Evolutionary conservation across 2,329 filamentous ascomycete genomes (phyloP).

Genomic region (Colletotrichum musae): DNA sequence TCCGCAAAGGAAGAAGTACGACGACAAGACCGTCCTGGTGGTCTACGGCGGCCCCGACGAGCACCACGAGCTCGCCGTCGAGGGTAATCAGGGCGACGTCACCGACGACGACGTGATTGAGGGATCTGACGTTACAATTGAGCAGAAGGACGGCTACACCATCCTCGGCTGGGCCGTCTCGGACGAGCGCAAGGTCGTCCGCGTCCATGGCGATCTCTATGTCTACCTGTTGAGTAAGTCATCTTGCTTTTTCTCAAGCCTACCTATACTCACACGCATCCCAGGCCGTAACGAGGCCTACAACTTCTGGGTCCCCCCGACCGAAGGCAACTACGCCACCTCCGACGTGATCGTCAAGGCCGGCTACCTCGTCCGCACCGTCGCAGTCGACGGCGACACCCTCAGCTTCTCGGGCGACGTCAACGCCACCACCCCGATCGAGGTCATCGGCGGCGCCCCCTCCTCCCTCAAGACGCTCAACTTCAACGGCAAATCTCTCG

Average conservation of each 20-base stretch:
- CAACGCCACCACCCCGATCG: slow-evolving; percentile 43
- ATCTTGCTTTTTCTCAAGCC: no score
- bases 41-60: slow-evolving; percentile 74
- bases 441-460: slow-evolving; percentile 45
- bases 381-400: slow-evolving; percentile 37
- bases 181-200: slow-evolving; percentile 39
- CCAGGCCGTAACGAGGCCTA: slow-evolving; percentile 46
- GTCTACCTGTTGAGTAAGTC: slow-evolving; percentile 49
- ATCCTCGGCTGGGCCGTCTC: slow-evolving; percentile 40
- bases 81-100: slow-evolving; percentile 19
- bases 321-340: slow-evolving; percentile 38
- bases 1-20: slow-evolving; percentile 65
- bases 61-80: slow-evolving; percentile 70
- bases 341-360: slow-evolving; percentile 45
- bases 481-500: slow-evolving; percentile 42
- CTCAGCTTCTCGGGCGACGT: slow-evolving; percentile 45
- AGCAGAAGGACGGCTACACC: slow-evolving; percentile 36
- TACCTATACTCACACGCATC: neutral
- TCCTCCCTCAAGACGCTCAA: slow-evolving; percentile 35
- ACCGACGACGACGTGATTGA: slow-evolving; percentile 33
- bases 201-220: slow-evolving; percentile 32
- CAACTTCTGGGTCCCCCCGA: slow-evolving; percentile 45
- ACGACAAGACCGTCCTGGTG: slow-evolving; percentile 68
- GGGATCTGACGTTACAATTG: slow-evolving; percentile 30
- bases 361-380: slow-evolving; percentile 44